phyloP scores from a whole-genome alignment of 1,284 basidiomycete genomes.

The Cutaneotrichosporon sp. region DNA sequence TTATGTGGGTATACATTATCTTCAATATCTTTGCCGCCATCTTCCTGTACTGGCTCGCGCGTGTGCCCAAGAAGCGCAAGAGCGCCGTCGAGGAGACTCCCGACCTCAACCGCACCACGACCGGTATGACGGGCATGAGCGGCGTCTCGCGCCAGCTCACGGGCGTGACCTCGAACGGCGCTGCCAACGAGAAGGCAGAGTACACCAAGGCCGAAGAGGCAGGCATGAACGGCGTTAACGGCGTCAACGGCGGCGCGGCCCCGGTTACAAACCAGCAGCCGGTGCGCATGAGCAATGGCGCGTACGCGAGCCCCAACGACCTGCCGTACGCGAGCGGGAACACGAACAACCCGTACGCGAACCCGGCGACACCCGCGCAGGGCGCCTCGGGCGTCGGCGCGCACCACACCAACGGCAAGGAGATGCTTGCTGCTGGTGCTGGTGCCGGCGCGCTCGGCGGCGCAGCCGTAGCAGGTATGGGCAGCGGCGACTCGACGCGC shows the following conservation, averaged over 20 bases:
- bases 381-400: no score
- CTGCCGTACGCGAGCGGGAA: no score
- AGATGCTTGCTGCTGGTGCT: background rate
- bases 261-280: no score
- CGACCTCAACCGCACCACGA: slow-evolving; percentile 13
- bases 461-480: background rate
- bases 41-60: slow-evolving; percentile 40
- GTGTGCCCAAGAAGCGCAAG: slow-evolving; percentile 29
- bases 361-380: no score
- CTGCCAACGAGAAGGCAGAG: background rate
- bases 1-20: slow-evolving; percentile 60
- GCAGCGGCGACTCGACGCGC: background rate
- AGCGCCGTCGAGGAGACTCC: slow-evolving; percentile 4
- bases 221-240: no score
- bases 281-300: no score
- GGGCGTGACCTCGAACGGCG: background rate
- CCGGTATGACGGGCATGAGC: slow-evolving; percentile 5
- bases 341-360: no score
- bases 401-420: background rate
- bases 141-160: slow-evolving; percentile 9
- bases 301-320: no score
- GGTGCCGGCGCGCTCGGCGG: background rate
- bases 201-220: background rate
- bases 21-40: slow-evolving; percentile 54
- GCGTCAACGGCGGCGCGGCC: no score